Base-by-base conservation (phyloP, 192 early-diverging fungal species). In the Entomortierella beljakovae region DNA sequence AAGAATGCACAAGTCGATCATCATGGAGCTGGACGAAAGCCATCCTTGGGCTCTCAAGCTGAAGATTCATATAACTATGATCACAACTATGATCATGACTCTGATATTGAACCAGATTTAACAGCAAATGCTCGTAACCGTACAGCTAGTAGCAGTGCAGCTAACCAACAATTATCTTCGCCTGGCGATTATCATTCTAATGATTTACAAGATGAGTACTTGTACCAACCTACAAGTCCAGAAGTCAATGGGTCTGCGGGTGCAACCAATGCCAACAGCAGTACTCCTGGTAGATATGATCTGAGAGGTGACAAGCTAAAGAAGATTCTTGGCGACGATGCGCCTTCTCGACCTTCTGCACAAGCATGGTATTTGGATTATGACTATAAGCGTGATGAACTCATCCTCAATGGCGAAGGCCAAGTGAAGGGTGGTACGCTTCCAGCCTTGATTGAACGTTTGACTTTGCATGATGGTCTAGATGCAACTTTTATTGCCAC, bases 401-500 rank as follows among this genome's bases (percentile, higher is more conserved):
- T 93, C 20, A 80, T 88, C 40, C 81, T 92, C 68, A 92, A 86
- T 68, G 71, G 79, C 32, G 91, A 94, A 23, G 91, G 92, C 46
- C 84, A 89, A 49, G 85, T 95, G 42, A 93, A 89, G 57, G 92
- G 92, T 22, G 93, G 85, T 10, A 91, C 87, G 9, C 68, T 95
- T 31, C 80, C 87, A 33, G 90, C 90, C 7, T 73, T 95, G 40
- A 85, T 95, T 18, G 92, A 92, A 70, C 84, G 89, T 20, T 63
- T 95, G 46, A 95, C 94, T 0, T 42, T 87, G 42, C 93, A 95
- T 64, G 91, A 92, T 61, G 63, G 69, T 13, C 54, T 87, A 82
- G 96, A 98, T 56, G 79, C 90, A 49, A 90, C 91, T 70, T 97
- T 94, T 84, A 89, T 88, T 46, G 88, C 87, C 23, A 93, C 95